Percentiles rank a stretch among this genome's conserved stretches.
Evolutionary conservation across 1,284 basidiomycete genomes (phyloP).

Genomic region (Violaceomyces palustris): DNA sequence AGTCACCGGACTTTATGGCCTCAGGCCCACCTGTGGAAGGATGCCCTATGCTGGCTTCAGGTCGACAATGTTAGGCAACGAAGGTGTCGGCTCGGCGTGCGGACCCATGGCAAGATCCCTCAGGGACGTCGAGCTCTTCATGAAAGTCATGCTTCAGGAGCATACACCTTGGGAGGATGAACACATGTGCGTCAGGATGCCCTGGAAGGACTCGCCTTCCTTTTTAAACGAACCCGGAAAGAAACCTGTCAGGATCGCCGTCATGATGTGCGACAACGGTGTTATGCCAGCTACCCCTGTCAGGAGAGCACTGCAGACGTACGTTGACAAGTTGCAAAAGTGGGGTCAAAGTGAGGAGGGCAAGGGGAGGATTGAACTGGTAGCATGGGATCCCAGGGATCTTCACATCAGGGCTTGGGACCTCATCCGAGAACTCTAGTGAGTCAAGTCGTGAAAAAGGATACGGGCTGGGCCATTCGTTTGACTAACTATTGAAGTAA

Average conservation of each 20-base stretch:
- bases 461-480: too few species aligned
- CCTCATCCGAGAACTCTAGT: constrained; percentile 28
- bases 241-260: constrained; percentile 10
- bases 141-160: constrained; percentile 15
- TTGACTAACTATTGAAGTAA: too few species aligned
- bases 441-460: too few species aligned
- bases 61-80: constrained; percentile 26
- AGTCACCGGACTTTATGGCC: constrained; percentile 19
- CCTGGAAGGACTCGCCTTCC: constrained; percentile 16
- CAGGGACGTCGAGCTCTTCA: constrained; percentile 29
- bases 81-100: constrained; percentile 15
- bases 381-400: constrained; percentile 11
- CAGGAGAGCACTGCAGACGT: constrained; percentile 9
- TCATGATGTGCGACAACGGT: constrained; percentile 21
- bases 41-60: constrained; percentile 16
- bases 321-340: constrained; percentile 10
- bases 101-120: constrained; percentile 17
- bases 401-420: constrained; percentile 22
- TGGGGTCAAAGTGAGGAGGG: background rate
- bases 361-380: constrained; percentile 7
- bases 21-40: constrained; percentile 20
- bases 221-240: background rate
- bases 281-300: constrained; percentile 17
- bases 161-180: constrained; percentile 18
- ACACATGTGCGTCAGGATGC: constrained; percentile 5